Base-by-base conservation (phyloP, 306 rosid genomes). In the Alnus rubra region DNA sequence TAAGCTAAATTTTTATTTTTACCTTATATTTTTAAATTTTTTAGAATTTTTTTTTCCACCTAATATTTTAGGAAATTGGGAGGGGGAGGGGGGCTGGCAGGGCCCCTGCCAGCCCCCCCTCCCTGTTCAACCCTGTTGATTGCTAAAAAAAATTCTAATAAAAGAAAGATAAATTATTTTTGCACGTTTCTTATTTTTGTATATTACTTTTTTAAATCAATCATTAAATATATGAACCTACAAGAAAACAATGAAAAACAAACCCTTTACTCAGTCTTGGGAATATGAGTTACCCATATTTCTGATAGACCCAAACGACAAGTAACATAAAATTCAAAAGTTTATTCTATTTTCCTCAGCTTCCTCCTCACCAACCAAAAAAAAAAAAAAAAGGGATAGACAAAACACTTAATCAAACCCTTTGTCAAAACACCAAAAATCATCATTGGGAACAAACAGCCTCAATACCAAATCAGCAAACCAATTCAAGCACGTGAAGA, bases 291-390 rank as follows among this genome's bases (percentile, higher is more conserved):
- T 58, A 50, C 14, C n/a, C 73, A 33, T 44, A 30, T 70, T 70
- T 55, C 1, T 39, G 11, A 76, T 23, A 78, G 54, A 42, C 69
- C 69, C 70, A 47, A 69, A 78, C 75, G 54, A 42, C 69, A 8
- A 56, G 12, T 19, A 78, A 18, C 63, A 48, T 9, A 18, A 35
- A 49, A 33, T 4, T 59, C 42, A 49, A 58, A 49, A 16, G 49
- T 45, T 30, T 37, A 9, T 35, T 59, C 39, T 2, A 31, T 47
- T 74, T 15, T 18, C 23, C 84, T 51, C 54, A 16, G n/a, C 72
- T 48, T 42, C 37, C 80, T 53, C 71, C 80, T 53, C 71, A 53
- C 52, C 10, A 82, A 78, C 58, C 73, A 76, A 78, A 74, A 75
- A 84, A 81, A 79, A n/a, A n/a, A 13, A 84, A 81, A 79, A 23